Percentiles rank a stretch among this genome's conserved stretches.
Evolutionary conservation across 2,329 filamentous ascomycete genomes (phyloP).

Genomic region (Emmonsia crescens): DNA sequence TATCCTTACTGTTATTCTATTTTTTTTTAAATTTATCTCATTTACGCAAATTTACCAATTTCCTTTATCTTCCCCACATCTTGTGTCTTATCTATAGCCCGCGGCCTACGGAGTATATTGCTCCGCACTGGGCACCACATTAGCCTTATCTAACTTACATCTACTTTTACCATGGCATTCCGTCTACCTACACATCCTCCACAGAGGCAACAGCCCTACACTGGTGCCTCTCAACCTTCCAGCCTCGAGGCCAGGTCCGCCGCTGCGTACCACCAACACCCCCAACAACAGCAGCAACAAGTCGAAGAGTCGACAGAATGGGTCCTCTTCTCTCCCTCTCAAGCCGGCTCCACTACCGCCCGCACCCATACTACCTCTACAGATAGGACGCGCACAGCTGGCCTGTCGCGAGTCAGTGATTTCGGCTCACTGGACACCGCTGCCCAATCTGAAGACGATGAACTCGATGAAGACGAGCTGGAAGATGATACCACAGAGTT

Average conservation of each 20-base stretch:
- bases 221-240: constrained; percentile 13
- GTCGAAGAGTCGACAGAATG: constrained; percentile 78
- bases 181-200: constrained; percentile 28
- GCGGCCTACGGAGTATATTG: no score
- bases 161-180: constrained; percentile 24
- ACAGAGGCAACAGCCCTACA: constrained; percentile 26
- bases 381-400: constrained; percentile 55
- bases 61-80: not conserved
- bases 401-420: constrained; percentile 65
- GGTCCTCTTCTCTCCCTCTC: constrained; percentile 78
- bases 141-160: not conserved
- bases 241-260: constrained; percentile 19
- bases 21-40: not conserved
- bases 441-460: constrained; percentile 36
- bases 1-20: not conserved
- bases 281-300: constrained; percentile 23
- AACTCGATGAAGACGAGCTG: constrained; percentile 39
- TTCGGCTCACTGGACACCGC: constrained; percentile 59
- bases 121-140: not conserved
- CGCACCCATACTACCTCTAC: constrained; percentile 57
- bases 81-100: not conserved
- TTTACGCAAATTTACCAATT: not conserved
- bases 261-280: not conserved
- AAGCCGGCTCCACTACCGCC: constrained; percentile 46
- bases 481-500: constrained; percentile 45